Evolutionary conservation across 2,329 filamentous ascomycete genomes (phyloP), one percentile per base, ranked within the genome.

Genomic region (Talaromyces sp.): DNA sequence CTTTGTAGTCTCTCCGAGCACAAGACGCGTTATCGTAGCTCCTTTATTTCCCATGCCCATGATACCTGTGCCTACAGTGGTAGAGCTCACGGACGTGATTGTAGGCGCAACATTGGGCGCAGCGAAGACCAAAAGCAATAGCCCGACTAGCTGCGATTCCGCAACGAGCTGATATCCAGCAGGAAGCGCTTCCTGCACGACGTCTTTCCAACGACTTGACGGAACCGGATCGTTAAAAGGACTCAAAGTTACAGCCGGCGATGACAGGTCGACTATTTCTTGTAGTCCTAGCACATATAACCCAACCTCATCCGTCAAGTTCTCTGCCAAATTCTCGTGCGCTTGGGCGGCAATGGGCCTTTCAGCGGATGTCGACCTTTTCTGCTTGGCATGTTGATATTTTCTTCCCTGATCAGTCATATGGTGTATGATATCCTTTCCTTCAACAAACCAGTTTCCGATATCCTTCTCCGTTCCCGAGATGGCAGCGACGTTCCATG

Each of bases 11-110:
- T 97, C 95, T 1, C 94, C 95, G 0, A 99, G 80, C 0, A 99
- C 83, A 3, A 99, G 81, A 22, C 94, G 86, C 3, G 90, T 90
- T 3, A 89, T 87, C 0, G 97, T 90, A 3, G 91, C 94, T 1
- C 95, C 95, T 76, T 99, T 99, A 77, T 99, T 99, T 10, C 95
- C 95, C 81, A 97, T 89, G 0, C 94, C 94, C 78, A 96, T 86
- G 50, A 98, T 78, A 0, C 95, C 95, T 0, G 95, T 99, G 0
- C 93, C 94, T 8, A 98, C 89, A 65, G 87, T 90, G 4, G 88
- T 88, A 1, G 90, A 93, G 77, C 91, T 96, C 70, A 97, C 87
- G 58, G 91, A 91, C 67, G 88, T 91, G 71, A 98, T 86, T 2
- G 89, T 90, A 0, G 88, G 84, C 1, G 87, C 86, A 47, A 98